Evolutionary conservation across 1,139 yeast genomes (phyloP).

Genomic region (Geotrichum fermentans): DNA sequence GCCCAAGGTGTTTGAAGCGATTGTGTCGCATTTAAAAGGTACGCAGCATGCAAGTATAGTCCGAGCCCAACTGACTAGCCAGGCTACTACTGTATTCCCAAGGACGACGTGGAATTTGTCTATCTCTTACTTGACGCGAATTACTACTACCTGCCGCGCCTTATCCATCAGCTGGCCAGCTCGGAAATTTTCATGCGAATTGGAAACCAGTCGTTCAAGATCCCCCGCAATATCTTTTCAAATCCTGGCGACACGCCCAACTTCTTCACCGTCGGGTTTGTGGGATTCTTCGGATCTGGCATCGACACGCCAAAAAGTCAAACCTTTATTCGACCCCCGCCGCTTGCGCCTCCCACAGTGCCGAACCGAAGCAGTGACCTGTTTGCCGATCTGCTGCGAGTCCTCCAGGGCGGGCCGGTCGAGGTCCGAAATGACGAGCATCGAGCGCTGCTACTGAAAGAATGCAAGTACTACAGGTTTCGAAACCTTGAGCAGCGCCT

Average conservation of each 20-base stretch:
- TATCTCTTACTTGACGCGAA: conserved; percentile 64
- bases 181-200: conserved; percentile 58
- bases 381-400: conserved; percentile 55
- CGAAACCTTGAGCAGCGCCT: conserved; percentile 68
- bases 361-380: conserved; percentile 54
- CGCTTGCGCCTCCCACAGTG: conserved; percentile 55
- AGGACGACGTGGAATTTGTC: conserved; percentile 55
- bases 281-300: conserved; percentile 49
- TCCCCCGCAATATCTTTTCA: conserved; percentile 52
- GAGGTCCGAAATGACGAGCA: conserved; percentile 51
- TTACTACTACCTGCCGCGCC: conserved; percentile 61
- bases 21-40: conserved; percentile 63
- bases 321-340: conserved; percentile 58
- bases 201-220: conserved; percentile 57
- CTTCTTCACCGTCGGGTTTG: conserved; percentile 64
- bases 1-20: conserved; percentile 62
- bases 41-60: neutral
- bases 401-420: conserved; percentile 52
- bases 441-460: conserved; percentile 53
- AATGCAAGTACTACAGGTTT: conserved; percentile 74
- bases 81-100: conserved; percentile 53
- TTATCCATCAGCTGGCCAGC: conserved; percentile 48
- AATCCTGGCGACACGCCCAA: conserved; percentile 71
- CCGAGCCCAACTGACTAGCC: neutral
- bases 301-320: conserved; percentile 29